phyloP scores from a whole-genome alignment of 2,329 filamentous ascomycete genomes.

The Orbilia quercus region DNA sequence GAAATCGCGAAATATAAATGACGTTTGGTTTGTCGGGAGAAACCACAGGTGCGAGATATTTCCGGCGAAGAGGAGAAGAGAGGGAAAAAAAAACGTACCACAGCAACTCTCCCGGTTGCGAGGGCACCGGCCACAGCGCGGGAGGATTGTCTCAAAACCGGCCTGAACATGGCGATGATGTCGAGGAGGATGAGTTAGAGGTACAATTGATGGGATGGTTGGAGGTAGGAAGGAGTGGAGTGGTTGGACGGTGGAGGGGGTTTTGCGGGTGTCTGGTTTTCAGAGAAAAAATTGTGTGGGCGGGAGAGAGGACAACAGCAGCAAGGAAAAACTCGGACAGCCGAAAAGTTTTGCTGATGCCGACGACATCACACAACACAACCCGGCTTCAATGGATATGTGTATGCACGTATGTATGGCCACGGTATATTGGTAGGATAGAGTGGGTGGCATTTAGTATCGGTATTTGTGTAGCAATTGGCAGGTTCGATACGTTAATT shows the following conservation, averaged over 20 bases:
- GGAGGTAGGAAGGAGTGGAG: slow-evolving; percentile 57
- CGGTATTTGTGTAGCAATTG: too few species aligned
- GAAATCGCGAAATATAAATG: slow-evolving; percentile 63
- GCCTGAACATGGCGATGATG: slow-evolving; percentile 87
- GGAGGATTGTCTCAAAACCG: slow-evolving; percentile 95
- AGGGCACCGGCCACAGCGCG: slow-evolving; percentile 87
- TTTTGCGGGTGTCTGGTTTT: slow-evolving; percentile 44
- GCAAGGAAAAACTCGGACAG: slow-evolving; percentile 50
- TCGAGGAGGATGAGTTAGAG: slow-evolving; percentile 63
- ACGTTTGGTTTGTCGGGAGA: slow-evolving; percentile 63
- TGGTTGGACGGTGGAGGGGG: slow-evolving; percentile 52
- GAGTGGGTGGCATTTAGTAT: too few species aligned
- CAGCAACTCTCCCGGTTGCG: slow-evolving; percentile 90
- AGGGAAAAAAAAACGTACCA: slow-evolving; percentile 75
- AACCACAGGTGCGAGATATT: slow-evolving; percentile 64
- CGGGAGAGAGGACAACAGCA: slow-evolving; percentile 28
- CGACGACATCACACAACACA: slow-evolving; percentile 55
- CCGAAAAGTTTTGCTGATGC: slow-evolving; percentile 52
- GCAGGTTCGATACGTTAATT: too few species aligned
- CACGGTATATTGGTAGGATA: too few species aligned
- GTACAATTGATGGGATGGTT: slow-evolving; percentile 54
- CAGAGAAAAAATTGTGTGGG: slow-evolving; percentile 57
- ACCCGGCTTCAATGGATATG: neutral
- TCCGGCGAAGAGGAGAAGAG: slow-evolving; percentile 63
- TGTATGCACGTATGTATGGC: too few species aligned